Conservation (phyloP, 2,329 filamentous ascomycete genomes). For the Paecilomyces sp. region DNA sequence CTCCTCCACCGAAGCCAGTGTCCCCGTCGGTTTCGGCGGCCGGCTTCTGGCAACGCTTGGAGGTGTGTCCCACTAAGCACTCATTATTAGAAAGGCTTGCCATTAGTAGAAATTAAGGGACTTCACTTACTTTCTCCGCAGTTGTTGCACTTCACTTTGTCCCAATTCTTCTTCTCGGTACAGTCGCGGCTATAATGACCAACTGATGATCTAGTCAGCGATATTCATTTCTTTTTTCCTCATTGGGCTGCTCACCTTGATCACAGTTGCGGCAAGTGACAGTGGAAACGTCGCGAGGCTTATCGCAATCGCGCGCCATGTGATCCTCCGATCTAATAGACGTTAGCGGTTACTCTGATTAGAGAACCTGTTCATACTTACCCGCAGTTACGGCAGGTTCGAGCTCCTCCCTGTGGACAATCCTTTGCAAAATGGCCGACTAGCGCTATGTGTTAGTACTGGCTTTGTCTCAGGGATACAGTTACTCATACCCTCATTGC, state of each 20-base stretch:
- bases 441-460: slow-evolving; percentile 9
- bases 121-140: slow-evolving; percentile 35
- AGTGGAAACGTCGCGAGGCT: slow-evolving; percentile 32
- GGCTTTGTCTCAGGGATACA: not conserved
- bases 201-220: slow-evolving; percentile 17
- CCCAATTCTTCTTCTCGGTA: slow-evolving; percentile 35
- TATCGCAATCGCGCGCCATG: slow-evolving; percentile 35
- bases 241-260: slow-evolving; percentile 21
- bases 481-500: slow-evolving; percentile 29
- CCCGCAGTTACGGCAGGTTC: slow-evolving; percentile 40
- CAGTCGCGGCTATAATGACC: slow-evolving; percentile 40
- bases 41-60: slow-evolving; percentile 29
- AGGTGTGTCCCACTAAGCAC: slow-evolving; percentile 35
- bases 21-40: slow-evolving; percentile 7
- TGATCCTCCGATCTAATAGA: slow-evolving; percentile 33
- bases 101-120: not conserved
- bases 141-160: slow-evolving; percentile 37
- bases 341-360: slow-evolving; percentile 8
- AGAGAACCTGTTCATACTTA: slow-evolving; percentile 13
- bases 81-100: slow-evolving; percentile 10
- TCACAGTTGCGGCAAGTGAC: slow-evolving; percentile 42
- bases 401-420: slow-evolving; percentile 31
- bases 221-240: not conserved
- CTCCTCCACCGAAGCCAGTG: slow-evolving; percentile 9
- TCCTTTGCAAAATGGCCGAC: slow-evolving; percentile 42